Evolutionary conservation across 1,284 basidiomycete species (phyloP), one percentile per base, ranked within the genome.

Genomic region (Ganoderma boninense): DNA sequence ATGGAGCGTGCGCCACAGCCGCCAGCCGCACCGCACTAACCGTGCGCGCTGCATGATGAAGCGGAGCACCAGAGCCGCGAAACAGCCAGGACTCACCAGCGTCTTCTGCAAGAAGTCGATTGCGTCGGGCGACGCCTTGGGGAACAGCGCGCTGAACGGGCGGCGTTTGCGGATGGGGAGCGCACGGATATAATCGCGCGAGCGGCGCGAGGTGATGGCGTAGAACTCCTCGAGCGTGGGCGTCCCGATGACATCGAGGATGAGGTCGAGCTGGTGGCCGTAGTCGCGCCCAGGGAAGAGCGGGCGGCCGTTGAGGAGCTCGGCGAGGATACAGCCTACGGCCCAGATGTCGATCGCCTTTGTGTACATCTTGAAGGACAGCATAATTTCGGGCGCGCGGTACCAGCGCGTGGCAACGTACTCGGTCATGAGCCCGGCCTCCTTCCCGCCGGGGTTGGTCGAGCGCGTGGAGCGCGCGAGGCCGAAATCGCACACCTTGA

Each of bases 281-380:
- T 94, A 97, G 83, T 97, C 95, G 46, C 94, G 89, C 6, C 95
- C 95, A 0, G 95, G 95, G 85, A 97, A 97, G 59, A 97, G 85
- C 1, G 95, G 93, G 69, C 90, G 88, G 0, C 92, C 91, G 44
- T 85, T 90, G 57, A 97, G 84, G 83, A 97, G 92, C 81, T 97
- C 95, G n/a, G 93, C 95, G 29, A 96, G 84, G 76, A 97, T 95
- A 79, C 94, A 96, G 0, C 95, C 95, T 56, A 97, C 92, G 3
- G 93, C 92, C 95, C 95, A 96, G 67, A 95, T 85, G 78, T 95
- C 93, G 74, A 95, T 92, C 44, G 92, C 89, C 84, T 90, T 90
- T 60, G 89, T 90, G 80, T 94, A 95, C 87, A 94, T 94, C 80
- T 94, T 95, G 84, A 96, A 96, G 65, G 90, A 92, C 70, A 96